Base-by-base conservation (phyloP, 768 basidiomycete genomes). In the Mycena sanguinolenta region DNA sequence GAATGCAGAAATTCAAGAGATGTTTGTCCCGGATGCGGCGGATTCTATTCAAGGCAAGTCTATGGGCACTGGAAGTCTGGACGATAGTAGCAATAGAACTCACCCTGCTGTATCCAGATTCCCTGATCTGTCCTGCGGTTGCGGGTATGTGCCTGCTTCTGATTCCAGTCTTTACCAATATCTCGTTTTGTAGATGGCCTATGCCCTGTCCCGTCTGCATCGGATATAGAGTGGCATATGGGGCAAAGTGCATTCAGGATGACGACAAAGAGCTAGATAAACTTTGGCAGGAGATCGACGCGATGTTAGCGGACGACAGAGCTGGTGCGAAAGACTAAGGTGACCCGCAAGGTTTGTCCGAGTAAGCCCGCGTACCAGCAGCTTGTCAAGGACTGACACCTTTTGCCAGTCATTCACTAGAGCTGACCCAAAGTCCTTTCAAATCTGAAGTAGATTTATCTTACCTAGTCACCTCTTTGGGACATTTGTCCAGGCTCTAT, bases 201-300 rank as follows among this genome's bases (percentile, higher is more conserved):
- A 62, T 68, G 67, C 67, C 67, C 10, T 68, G 60, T 39, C 67
- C 67, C 2, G 60, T 68, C 28, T 68, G 67, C 53, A 68, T 68
- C 23, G 67, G 67, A 49, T 68, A 62, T 34, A 60, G 60, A 34
- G 42, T 50, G 1, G 67, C 65, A 28, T 34, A 49, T 12, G n/a
- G 38, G 7, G 59, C 67, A 19, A 68, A 55, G 19, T 10, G 30
- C 59, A 62, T 62, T 19, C 67, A 68, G 28, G 67, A 68, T 23
- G 52, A 68, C n/a, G 23, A 62, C 17, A 34, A 55, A 53, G 60
- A 46, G 32, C 42, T 68, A 39, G 27, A 68, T 16, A 14, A 25
- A 17, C 34, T 68, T 2, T 68, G 67, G 67, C 23, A 61, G 44
- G 60, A 62, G 54, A 68, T 68, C 17, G 46, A 68, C 17, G 53